Evolutionary conservation across 2,329 filamentous ascomycete genomes (phyloP).

Genomic region (Tolypocladium tropicale): DNA sequence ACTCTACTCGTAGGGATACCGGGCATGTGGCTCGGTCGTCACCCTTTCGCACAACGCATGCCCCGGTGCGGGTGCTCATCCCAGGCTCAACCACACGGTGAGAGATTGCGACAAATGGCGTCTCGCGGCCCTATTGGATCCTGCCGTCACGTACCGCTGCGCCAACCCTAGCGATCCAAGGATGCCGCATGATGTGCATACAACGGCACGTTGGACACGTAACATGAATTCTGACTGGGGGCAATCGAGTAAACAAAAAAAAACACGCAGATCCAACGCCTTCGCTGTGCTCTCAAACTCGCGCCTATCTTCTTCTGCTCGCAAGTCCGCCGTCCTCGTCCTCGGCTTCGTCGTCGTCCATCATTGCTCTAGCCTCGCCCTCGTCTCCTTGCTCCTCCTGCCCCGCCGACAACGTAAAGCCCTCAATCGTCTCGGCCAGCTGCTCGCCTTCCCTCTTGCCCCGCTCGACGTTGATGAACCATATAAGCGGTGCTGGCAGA

Average conservation of each 20-base stretch:
- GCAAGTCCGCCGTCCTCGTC: neutral
- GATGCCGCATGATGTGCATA: neutral
- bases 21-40: no score
- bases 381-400: conserved; percentile 6
- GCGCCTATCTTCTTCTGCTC: neutral
- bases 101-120: no score
- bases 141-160: neutral
- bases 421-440: conserved; percentile 51
- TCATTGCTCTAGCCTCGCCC: conserved; percentile 7
- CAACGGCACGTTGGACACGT: neutral
- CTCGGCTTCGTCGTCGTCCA: conserved; percentile 7
- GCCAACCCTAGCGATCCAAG: neutral
- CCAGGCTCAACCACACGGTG: no score
- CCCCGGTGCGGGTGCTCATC: no score
- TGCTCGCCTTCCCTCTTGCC: conserved; percentile 59
- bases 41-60: no score
- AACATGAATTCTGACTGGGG: no score
- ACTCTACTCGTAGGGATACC: no score
- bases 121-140: neutral
- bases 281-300: neutral
- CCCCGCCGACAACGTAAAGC: conserved; percentile 26
- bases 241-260: no score
- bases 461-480: conserved; percentile 73
- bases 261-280: neutral
- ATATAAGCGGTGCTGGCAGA: conserved; percentile 74